phyloP scores from a whole-genome alignment of 208 protist genomes.

The Willaertia magna region DNA sequence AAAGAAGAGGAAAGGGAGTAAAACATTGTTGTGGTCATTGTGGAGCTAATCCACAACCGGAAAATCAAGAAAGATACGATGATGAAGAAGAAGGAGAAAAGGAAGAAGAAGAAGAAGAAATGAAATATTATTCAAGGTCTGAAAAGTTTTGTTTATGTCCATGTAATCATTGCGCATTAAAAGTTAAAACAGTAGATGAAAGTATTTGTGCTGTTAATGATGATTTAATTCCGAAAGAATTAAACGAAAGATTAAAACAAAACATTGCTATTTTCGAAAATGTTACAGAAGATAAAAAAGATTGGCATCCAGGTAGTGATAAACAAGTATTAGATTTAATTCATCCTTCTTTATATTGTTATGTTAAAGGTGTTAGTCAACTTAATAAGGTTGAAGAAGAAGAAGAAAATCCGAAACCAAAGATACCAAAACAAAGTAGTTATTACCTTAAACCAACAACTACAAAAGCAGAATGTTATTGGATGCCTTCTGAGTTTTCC shows the following conservation, averaged over 20 bases:
- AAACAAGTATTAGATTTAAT: constrained; percentile 33
- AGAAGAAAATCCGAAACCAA: too few relatives aligned
- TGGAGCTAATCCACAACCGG: background rate
- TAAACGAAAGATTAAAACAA: background rate
- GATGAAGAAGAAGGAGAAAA: background rate
- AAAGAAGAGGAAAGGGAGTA: background rate
- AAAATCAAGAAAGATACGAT: background rate
- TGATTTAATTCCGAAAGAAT: background rate
- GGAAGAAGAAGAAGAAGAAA: background rate
- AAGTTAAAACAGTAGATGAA: background rate
- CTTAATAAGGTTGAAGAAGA: background rate
- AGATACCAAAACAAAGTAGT: too few relatives aligned
- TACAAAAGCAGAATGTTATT: background rate
- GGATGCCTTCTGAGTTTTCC: background rate
- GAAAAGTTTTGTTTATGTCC: background rate
- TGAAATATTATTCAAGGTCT: background rate
- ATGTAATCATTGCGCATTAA: background rate
- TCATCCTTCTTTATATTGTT: constrained; percentile 36
- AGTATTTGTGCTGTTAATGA: background rate
- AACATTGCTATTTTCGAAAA: background rate
- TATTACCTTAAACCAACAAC: too few relatives aligned
- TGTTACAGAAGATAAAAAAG: background rate
- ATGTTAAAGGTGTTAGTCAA: constrained; percentile 12
- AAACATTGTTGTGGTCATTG: background rate
- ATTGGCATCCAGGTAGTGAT: constrained; percentile 1